A percentile compares a stretch with the other conserved stretches of the same genome.
Conservation (phyloP, 2,329 filamentous ascomycete species). For the Verticillium tricorpus region DNA sequence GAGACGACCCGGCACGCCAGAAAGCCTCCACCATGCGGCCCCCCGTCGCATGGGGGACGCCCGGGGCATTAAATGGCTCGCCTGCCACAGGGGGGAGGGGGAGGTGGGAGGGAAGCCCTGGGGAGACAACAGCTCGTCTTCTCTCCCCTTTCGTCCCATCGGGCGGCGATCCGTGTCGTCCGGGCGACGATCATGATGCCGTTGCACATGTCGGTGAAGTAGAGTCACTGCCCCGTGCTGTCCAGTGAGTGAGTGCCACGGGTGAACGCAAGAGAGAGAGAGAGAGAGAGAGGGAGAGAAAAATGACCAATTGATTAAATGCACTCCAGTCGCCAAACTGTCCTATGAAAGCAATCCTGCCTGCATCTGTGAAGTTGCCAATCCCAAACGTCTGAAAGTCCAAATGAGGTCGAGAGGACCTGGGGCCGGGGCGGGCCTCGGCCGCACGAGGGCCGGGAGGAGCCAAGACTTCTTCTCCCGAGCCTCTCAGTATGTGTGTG, state of each 20-base stretch:
- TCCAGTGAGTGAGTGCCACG: neutral
- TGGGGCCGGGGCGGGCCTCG: slow-evolving; percentile 5
- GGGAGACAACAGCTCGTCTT: neutral
- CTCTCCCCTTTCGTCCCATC: neutral
- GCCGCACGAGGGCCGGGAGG: neutral
- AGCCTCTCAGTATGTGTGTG: neutral
- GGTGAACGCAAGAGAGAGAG: neutral
- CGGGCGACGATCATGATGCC: neutral
- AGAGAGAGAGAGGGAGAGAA: neutral
- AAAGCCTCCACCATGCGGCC: neutral
- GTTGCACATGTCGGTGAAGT: neutral
- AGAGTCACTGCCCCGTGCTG: neutral
- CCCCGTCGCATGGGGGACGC: neutral
- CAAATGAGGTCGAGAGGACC: slow-evolving; percentile 14
- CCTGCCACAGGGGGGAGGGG: neutral
- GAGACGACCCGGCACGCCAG: neutral
- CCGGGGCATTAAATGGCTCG: neutral
- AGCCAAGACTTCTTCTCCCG: neutral
- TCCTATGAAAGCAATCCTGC: slow-evolving; percentile 40
- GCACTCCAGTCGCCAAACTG: slow-evolving; percentile 47
- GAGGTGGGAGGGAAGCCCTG: neutral
- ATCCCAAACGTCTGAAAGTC: slow-evolving; percentile 24
- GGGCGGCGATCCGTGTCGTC: neutral
- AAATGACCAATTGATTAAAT: slow-evolving; percentile 31
- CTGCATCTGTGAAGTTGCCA: slow-evolving; percentile 29